Percentiles rank a stretch among this genome's conserved stretches.
Conservation (phyloP, 108 stramenopile species). For the Hondaea fermentalgiana region DNA sequence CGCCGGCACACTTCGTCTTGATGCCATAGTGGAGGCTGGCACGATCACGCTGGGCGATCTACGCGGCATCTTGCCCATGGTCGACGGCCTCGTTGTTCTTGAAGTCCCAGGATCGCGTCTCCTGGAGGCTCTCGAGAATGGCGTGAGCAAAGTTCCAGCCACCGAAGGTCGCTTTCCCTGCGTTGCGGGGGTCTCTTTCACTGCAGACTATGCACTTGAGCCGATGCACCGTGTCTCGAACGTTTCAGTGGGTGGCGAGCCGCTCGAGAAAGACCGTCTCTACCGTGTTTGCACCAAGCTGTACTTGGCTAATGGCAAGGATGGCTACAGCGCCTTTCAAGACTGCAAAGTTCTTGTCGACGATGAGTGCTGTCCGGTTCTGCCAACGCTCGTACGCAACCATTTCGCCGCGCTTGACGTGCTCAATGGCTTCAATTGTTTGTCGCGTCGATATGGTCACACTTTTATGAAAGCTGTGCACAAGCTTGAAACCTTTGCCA, state of each 20-base stretch:
- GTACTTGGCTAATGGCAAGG: constrained; percentile 45
- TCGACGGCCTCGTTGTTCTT: constrained; percentile 32
- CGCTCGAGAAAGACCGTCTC: constrained; percentile 25
- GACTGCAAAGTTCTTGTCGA: constrained; percentile 38
- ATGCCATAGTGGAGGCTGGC: constrained; percentile 28
- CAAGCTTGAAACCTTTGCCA: neutral
- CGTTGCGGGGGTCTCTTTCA: constrained; percentile 42
- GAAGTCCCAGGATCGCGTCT: constrained; percentile 38
- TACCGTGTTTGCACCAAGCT: constrained; percentile 33
- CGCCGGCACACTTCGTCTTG: constrained; percentile 45
- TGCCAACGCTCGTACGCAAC: constrained; percentile 43
- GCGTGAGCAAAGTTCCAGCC: constrained; percentile 44
- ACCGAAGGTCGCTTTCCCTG: constrained; percentile 50
- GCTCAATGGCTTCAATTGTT: constrained; percentile 22
- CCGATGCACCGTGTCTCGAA: constrained; percentile 30
- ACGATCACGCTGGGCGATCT: constrained; percentile 19
- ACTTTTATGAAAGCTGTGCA: neutral
- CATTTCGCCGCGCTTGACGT: constrained; percentile 37
- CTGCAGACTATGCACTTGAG: constrained; percentile 32
- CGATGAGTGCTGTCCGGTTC: constrained; percentile 36
- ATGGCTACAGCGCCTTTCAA: constrained; percentile 41
- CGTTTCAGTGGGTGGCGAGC: neutral
- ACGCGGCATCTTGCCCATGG: constrained; percentile 18
- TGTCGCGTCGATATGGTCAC: neutral
- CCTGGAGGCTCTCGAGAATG: constrained; percentile 49